Conservation (phyloP, 2,329 filamentous ascomycete species). For the Thermothelomyces thermophilus region DNA sequence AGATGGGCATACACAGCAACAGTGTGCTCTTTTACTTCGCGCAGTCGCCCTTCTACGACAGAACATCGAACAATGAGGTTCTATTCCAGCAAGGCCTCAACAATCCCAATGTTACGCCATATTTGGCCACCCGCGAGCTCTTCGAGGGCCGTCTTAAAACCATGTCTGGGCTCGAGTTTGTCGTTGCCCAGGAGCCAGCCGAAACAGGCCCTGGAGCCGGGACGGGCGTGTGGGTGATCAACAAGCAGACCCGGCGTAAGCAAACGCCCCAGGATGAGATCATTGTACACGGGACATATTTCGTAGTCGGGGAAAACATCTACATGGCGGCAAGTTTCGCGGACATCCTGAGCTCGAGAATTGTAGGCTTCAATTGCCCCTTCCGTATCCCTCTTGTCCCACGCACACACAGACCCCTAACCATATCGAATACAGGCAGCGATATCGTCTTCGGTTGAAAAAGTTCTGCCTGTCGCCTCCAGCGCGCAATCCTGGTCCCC, state of each 20-base stretch:
- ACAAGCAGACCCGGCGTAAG: conserved; percentile 60
- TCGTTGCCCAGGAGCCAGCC: conserved; percentile 58
- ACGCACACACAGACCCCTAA: background rate
- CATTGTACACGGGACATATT: conserved; percentile 54
- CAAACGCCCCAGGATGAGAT: conserved; percentile 50
- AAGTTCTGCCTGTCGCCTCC: conserved; percentile 45
- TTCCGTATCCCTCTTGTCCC: background rate
- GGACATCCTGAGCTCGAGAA: conserved; percentile 52
- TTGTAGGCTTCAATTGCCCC: conserved; percentile 38
- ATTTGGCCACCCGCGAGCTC: conserved; percentile 54
- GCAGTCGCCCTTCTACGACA: conserved; percentile 61
- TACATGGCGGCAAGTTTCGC: conserved; percentile 59
- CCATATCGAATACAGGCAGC: conserved; percentile 36
- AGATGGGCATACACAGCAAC: conserved; percentile 52
- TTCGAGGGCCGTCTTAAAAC: conserved; percentile 57
- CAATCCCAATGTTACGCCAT: conserved; percentile 51
- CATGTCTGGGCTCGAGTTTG: conserved; percentile 62
- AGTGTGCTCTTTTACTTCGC: conserved; percentile 62
- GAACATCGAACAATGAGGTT: conserved; percentile 60
- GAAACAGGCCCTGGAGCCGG: conserved; percentile 54
- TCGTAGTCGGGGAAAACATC: conserved; percentile 59
- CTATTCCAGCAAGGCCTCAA: conserved; percentile 56
- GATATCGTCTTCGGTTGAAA: conserved; percentile 49
- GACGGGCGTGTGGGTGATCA: conserved; percentile 63
- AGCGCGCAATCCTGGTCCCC: conserved; percentile 49